Evolutionary conservation across 495 filamentous ascomycete genomes (phyloP), one percentile per base, ranked within the genome.

Genomic region (Aspergillus cristatus): DNA sequence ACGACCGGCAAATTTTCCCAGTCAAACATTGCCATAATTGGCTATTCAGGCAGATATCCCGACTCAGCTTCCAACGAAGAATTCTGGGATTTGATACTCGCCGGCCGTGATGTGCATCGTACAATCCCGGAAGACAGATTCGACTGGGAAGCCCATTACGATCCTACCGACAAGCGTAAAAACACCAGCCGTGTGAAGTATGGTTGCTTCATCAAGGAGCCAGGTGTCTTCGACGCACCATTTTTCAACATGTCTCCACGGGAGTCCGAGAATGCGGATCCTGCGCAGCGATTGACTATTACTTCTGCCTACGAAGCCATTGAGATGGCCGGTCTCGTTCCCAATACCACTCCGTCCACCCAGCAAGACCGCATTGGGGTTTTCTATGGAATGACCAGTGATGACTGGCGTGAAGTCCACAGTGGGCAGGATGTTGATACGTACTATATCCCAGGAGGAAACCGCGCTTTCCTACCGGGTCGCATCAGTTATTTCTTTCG

Each of bases 171-270:
- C 17, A 82, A 84, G 45, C 70, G 54, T 10, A 78, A 78, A 42
- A 95, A 94, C 57, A 89, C 83, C 32, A 82, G 74, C 35, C 79
- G 86, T 50, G 87, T 85, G 1, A 82, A 80, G 3, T 93, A 84
- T 43, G 88, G 88, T 4, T 90, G 86, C 63, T 96, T 84, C 71
- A 86, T 94, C 46, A 77, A 91, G 31, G 75, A 94, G 35, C 84
- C 87, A 0, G 84, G 84, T 7, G 61, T 82, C 18, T 96, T 96
- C 51, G 89, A 96, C 39, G 78, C 84, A 20, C 71, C 78, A 0
- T 94, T 94, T 63, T 96, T 96, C 77, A 93, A 88, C 60, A 93
- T 96, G 79, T 95, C 89, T 12, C 87, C 88, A 1, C 82, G 87
- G 42, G 89, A 96, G 63, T 89, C 89, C 5, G 69, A 74, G 31